Evolutionary conservation across 2,329 filamentous ascomycete genomes (phyloP), one percentile per base, ranked within the genome.

Genomic region (Xylariaceae sp.): DNA sequence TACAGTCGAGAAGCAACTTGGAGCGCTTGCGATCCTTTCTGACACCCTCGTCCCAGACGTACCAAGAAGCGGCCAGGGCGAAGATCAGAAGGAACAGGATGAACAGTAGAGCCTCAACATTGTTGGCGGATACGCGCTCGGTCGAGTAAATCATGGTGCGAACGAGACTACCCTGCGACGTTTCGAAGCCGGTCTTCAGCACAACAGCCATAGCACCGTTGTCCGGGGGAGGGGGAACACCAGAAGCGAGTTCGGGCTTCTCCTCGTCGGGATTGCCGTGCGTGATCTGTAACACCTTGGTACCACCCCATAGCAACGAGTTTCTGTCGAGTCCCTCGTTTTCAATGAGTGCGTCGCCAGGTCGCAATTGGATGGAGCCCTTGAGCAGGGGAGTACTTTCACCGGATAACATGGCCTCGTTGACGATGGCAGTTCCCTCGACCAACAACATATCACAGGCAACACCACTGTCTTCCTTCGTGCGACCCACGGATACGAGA

Each of bases 61-160:
- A 99, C 92, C 94, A 97, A 10, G 94, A 96, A 55, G 94, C 94
- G 58, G 94, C 95, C 73, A 99, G 85, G 68, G 95, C 95, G 77
- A 99, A 99, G 68, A 97, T 84, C 57, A 96, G 84, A 34, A 99
- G 83, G 82, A 99, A 99, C 61, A 99, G 82, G 66, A 99, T 99
- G 79, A 99, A 99, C 62, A 96, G 82, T n/a, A 99, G 78, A 1
- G 94, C 94, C 76, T 99, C 94, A 50, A 88, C 87, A 71, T 99
- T 97, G 78, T 97, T 97, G 68, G 94, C 94, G n/a, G 93, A 97
- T 23, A 99, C 93, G 66, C 93, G 91, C 75, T 99, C 94, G 1
- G 94, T 99, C 1, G 95, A 97, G 79, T 96, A 99, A 71, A 99
- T 99, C 94, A 99, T 99, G 67, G 94, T 99, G 63, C 94, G 89